A percentile compares a stretch with the other conserved stretches of the same genome.
phyloP scores from a whole-genome alignment of 2,329 filamentous ascomycete genomes.

The Colletotrichum agaves region DNA sequence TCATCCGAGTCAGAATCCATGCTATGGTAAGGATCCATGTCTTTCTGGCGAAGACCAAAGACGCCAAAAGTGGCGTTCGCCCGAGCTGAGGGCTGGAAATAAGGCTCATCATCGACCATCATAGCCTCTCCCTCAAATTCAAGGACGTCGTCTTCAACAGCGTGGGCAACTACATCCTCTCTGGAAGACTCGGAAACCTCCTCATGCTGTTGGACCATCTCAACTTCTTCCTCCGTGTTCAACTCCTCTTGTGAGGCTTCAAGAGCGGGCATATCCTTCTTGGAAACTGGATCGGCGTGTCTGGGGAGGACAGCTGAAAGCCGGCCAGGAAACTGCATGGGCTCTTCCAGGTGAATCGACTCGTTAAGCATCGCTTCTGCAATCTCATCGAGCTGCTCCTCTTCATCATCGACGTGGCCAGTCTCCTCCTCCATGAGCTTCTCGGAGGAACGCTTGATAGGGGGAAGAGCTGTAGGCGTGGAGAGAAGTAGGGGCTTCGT shows the following conservation, averaged over 20 bases:
- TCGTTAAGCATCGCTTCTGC: conserved; percentile 42
- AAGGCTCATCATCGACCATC: conserved; percentile 40
- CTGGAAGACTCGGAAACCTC: conserved; percentile 23
- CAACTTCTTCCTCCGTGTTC: not conserved
- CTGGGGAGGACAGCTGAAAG: conserved; percentile 58
- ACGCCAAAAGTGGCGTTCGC: conserved; percentile 42
- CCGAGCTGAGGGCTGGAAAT: conserved; percentile 42
- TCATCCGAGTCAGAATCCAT: conserved; percentile 67
- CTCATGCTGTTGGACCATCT: conserved; percentile 7
- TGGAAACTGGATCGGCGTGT: conserved; percentile 52
- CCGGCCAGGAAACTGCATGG: conserved; percentile 56
- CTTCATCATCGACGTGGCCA: conserved; percentile 34
- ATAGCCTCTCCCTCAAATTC: conserved; percentile 35
- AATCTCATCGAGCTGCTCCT: conserved; percentile 40
- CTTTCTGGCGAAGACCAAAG: conserved; percentile 61
- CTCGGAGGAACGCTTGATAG: conserved; percentile 47
- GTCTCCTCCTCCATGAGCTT: conserved; percentile 51
- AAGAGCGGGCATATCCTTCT: conserved; percentile 46
- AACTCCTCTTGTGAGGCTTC: conserved; percentile 24
- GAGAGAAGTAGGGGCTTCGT: conserved; percentile 51
- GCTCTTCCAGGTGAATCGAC: conserved; percentile 45
- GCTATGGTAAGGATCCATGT: conserved; percentile 55
- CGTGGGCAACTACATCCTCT: conserved; percentile 15
- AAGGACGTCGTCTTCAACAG: conserved; percentile 11
- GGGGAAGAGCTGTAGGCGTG: conserved; percentile 42